Conservation (phyloP, 1,284 basidiomycete species). For the Entoloma clypeatum region DNA sequence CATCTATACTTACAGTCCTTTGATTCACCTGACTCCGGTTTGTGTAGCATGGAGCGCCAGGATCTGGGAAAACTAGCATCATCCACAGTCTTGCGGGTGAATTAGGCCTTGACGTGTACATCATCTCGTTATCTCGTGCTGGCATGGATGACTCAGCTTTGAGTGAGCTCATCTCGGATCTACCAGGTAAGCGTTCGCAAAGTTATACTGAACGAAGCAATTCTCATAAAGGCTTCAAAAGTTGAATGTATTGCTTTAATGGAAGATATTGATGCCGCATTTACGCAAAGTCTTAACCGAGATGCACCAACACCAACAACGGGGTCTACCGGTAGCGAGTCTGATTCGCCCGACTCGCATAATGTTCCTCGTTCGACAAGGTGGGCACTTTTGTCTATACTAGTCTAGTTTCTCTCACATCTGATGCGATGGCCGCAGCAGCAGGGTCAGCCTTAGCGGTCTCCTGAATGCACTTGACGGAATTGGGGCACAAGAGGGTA, state of each 20-base stretch:
- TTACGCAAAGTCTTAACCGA: slow-evolving; percentile 54
- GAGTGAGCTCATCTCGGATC: slow-evolving; percentile 54
- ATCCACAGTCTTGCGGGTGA: slow-evolving; percentile 76
- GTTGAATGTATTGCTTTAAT: slow-evolving; percentile 70
- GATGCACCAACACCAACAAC: slow-evolving; percentile 20
- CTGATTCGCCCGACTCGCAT: slow-evolving; percentile 1
- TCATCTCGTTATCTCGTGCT: slow-evolving; percentile 67
- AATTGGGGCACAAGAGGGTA: slow-evolving; percentile 71
- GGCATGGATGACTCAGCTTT: slow-evolving; percentile 67
- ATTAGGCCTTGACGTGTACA: slow-evolving; percentile 70
- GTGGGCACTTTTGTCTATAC: not conserved
- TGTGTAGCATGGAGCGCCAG: slow-evolving; percentile 62
- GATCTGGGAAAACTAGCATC: slow-evolving; percentile 72
- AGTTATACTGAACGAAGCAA: not conserved
- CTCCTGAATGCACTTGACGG: slow-evolving; percentile 75
- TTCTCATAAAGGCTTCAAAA: slow-evolving; percentile 2
- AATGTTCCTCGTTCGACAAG: not conserved
- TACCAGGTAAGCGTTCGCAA: slow-evolving; percentile 42
- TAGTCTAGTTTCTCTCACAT: not conserved
- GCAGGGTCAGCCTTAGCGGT: slow-evolving; percentile 63
- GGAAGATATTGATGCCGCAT: slow-evolving; percentile 79
- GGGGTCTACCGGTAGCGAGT: slow-evolving; percentile 11
- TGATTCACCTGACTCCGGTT: not conserved
- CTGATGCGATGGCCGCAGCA: no score
- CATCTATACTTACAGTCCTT: not conserved